Conservation (phyloP, 2,329 filamentous ascomycete genomes). For the Uncinocarpus reesii region DNA sequence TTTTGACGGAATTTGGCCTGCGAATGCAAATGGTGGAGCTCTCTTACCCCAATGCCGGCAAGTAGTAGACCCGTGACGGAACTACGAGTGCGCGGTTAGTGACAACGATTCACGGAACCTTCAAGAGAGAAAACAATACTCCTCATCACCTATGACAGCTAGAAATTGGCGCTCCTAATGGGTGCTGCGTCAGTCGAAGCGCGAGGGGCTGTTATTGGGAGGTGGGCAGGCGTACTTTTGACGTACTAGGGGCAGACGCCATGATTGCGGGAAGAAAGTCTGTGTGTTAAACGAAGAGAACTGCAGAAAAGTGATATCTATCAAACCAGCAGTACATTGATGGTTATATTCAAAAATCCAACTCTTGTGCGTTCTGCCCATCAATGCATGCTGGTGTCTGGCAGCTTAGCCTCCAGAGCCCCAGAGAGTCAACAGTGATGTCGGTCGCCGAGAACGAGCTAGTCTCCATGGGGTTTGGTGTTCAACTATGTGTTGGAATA, state of each 20-base stretch:
- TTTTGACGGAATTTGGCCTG: neutral
- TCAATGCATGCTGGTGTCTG: neutral
- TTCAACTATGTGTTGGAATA: too few species aligned
- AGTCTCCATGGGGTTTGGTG: too few species aligned
- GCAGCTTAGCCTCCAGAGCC: neutral
- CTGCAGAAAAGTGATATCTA: too few species aligned
- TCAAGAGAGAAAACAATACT: conserved; percentile 23
- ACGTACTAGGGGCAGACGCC: conserved; percentile 50
- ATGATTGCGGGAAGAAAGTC: conserved; percentile 38
- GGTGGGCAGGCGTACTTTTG: conserved; percentile 39
- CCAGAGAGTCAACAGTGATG: too few species aligned
- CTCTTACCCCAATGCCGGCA: conserved; percentile 79
- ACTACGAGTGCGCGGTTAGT: conserved; percentile 41
- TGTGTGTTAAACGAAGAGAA: too few species aligned
- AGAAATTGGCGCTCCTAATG: conserved; percentile 78
- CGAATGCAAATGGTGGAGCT: neutral
- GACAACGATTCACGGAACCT: neutral
- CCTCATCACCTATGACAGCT: conserved; percentile 96
- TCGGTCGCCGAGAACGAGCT: too few species aligned
- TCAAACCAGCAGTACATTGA: too few species aligned
- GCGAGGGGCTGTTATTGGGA: neutral
- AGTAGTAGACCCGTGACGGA: conserved; percentile 92
- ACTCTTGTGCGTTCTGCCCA: too few species aligned
- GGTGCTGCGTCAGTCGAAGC: neutral
- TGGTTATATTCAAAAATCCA: neutral